Evolutionary conservation across 2,329 filamentous ascomycete genomes (phyloP).

Genomic region (Hymenoscyphus linearis): DNA sequence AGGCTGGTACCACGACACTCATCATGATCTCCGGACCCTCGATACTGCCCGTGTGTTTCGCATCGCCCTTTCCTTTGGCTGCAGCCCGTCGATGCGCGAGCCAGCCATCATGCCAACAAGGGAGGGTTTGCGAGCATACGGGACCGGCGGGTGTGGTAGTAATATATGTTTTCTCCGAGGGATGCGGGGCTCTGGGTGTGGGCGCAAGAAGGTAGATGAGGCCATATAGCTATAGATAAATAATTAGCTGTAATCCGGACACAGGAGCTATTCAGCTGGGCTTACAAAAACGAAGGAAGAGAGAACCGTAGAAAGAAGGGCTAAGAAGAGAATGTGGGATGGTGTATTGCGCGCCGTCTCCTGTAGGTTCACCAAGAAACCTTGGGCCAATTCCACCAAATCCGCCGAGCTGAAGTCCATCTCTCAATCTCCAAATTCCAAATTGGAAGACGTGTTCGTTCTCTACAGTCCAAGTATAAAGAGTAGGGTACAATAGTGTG

Average conservation of each 20-base stretch:
- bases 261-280: not conserved
- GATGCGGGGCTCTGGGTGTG: slow-evolving; percentile 65
- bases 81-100: slow-evolving; percentile 53
- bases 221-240: slow-evolving; percentile 50
- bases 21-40: slow-evolving; percentile 77
- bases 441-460: not conserved
- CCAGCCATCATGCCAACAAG: slow-evolving; percentile 84
- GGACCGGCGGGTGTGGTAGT: slow-evolving; percentile 65
- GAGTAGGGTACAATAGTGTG: not conserved
- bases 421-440: not conserved
- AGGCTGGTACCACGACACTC: slow-evolving; percentile 89
- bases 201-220: slow-evolving; percentile 73
- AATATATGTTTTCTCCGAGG: slow-evolving; percentile 80
- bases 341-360: slow-evolving; percentile 11
- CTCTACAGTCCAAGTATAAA: not conserved
- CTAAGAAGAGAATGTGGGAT: slow-evolving; percentile 13
- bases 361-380: slow-evolving; percentile 6
- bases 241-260: slow-evolving; percentile 10
- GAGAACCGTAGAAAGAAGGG: slow-evolving; percentile 12
- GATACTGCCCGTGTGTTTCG: slow-evolving; percentile 48
- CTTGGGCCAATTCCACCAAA: slow-evolving; percentile 8
- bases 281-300: slow-evolving; percentile 18
- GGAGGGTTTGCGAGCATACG: slow-evolving; percentile 53
- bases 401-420: slow-evolving; percentile 12
- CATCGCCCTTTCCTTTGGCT: slow-evolving; percentile 30